These are phyloP conservation scores for Nephelium lappaceum DNA, from an alignment of 345 rosid genomes.

Conservation along the genomic window DNA sequence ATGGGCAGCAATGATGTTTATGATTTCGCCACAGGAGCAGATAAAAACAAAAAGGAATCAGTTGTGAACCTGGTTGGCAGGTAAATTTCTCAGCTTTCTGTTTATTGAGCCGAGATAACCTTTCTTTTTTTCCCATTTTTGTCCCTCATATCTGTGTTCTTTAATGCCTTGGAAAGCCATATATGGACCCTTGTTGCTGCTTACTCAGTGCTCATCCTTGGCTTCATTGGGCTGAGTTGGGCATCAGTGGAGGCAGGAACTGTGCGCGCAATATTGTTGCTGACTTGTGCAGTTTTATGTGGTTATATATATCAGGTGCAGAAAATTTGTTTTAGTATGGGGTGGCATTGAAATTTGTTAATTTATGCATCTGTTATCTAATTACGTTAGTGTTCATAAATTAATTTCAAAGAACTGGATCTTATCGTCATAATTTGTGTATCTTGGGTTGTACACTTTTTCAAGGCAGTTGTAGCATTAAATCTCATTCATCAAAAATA, in stretches of 20 bases:
- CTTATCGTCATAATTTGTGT: neutral
- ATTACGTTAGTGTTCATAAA: neutral
- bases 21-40: constrained; percentile 96
- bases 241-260: constrained; percentile 57
- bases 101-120: neutral
- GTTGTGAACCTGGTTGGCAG: constrained; percentile 83
- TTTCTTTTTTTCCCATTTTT: neutral
- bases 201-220: constrained; percentile 46
- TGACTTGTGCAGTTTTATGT: constrained; percentile 65
- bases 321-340: neutral
- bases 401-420: constrained; percentile 1
- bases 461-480: neutral
- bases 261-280: constrained; percentile 55
- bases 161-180: constrained; percentile 51
- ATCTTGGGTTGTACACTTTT: neutral
- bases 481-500: neutral
- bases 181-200: constrained; percentile 66
- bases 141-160: constrained; percentile 6
- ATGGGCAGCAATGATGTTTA: constrained; percentile 90
- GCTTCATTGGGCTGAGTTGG: constrained; percentile 67
- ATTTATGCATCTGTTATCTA: neutral
- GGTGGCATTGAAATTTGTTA: neutral
- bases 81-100: constrained; percentile 43
- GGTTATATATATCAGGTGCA: constrained; percentile 85
- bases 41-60: constrained; percentile 84